Evolutionary conservation across 1,284 basidiomycete species (phyloP).

Genomic region (Veloboletus limbatus): DNA sequence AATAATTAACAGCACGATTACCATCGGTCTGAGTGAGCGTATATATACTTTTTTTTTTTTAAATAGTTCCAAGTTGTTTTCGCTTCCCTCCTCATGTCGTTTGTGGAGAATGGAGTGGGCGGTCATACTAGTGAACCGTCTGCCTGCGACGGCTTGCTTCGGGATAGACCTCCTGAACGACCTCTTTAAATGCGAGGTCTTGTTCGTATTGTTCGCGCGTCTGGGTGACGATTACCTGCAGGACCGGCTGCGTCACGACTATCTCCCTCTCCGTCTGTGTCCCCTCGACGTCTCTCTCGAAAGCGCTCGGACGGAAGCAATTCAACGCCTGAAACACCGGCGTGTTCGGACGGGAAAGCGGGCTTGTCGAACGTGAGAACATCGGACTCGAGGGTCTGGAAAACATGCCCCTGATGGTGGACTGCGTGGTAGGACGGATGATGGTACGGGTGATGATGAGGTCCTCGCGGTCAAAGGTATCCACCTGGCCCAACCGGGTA

Average conservation of each 20-base stretch:
- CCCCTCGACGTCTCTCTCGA: constrained; percentile 23
- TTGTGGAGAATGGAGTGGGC: neutral
- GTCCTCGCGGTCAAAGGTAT: constrained; percentile 29
- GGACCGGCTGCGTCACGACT: constrained; percentile 18
- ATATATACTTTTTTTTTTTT: constrained; percentile 13
- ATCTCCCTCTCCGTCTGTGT: constrained; percentile 13
- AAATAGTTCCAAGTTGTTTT: no score
- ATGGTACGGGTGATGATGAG: constrained; percentile 35
- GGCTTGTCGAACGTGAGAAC: constrained; percentile 24
- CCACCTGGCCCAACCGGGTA: constrained; percentile 17
- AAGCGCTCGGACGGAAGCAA: constrained; percentile 27
- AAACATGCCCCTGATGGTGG: constrained; percentile 21
- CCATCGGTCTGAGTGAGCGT: neutral
- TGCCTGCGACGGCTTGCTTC: constrained; percentile 23
- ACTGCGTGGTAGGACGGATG: constrained; percentile 23
- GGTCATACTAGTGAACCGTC: constrained; percentile 1
- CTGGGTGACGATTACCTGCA: constrained; percentile 34
- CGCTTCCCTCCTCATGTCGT: neutral
- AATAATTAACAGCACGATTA: constrained; percentile 22
- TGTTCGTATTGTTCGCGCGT: constrained; percentile 35
- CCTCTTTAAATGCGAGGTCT: constrained; percentile 33
- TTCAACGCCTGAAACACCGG: constrained; percentile 29
- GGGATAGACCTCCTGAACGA: constrained; percentile 30
- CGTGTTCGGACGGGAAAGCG: constrained; percentile 26
- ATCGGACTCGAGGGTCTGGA: constrained; percentile 25